Conservation (phyloP, 495 filamentous ascomycete genomes). For the Neurospora tetraspora region DNA sequence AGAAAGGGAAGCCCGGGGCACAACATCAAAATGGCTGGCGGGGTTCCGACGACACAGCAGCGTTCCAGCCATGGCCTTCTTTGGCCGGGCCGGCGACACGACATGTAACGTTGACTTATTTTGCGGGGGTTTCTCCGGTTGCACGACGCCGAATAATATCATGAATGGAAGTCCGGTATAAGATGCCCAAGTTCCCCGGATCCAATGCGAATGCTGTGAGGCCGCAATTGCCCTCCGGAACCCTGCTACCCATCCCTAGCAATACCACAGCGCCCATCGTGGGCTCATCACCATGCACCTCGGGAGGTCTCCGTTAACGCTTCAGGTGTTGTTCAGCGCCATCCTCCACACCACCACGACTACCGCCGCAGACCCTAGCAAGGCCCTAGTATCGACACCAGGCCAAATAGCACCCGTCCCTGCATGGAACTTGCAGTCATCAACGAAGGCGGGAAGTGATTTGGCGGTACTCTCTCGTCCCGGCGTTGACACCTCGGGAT, state of each 20-base stretch:
- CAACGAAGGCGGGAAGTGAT: constrained; percentile 25
- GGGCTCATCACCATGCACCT: not conserved
- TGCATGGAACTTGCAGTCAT: constrained; percentile 47
- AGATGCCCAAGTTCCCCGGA: not conserved
- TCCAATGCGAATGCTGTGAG: not conserved
- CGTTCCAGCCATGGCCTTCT: not conserved
- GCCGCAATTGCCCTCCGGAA: not conserved
- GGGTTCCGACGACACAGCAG: not conserved
- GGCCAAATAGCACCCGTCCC: constrained; percentile 39
- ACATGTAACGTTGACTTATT: not conserved
- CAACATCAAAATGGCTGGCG: not conserved
- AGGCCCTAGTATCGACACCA: constrained; percentile 2
- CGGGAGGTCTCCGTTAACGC: not conserved
- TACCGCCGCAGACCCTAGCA: not conserved
- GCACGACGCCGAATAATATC: not conserved
- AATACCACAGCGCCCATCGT: not conserved
- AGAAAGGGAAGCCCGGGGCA: not conserved
- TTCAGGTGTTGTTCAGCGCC: not conserved
- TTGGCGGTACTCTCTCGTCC: constrained; percentile 34
- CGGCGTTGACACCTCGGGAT: constrained; percentile 39
- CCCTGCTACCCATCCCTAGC: not conserved
- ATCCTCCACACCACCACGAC: not conserved
- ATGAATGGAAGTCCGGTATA: not conserved
- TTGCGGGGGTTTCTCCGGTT: not conserved
- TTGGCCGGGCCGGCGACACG: not conserved